Evolutionary conservation across 2,329 filamentous ascomycete genomes (phyloP), one percentile per base, ranked within the genome.

Genomic region (Orbilia brochopaga): DNA sequence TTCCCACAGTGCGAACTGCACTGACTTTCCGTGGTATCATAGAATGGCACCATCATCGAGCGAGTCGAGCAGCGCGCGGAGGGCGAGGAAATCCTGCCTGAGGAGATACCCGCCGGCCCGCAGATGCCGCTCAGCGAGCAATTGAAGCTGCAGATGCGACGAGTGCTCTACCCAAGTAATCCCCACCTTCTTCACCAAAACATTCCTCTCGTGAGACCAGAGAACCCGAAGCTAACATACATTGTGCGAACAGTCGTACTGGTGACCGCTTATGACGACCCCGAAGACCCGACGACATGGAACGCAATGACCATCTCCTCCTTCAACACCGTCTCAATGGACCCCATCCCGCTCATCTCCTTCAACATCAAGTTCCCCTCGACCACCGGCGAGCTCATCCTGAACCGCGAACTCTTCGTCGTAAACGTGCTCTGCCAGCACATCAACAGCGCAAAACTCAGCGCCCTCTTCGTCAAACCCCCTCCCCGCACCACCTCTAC

Each of bases 291-390:
- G 19, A 35, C 52, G 17, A 69, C 73, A 40, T 76, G 75, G 73
- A 69, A 73, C 19, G 76, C 73, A 5, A 77, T 77, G 69, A 77
- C 76, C 7, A 74, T 77, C 69, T 75, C 74, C 21, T 76, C 75
- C 2, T 75, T 77, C 69, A 76, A 76, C 32, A 76, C 74, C 21
- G 73, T 77, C 35, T 76, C 75, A 1, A 53, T 77, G 46, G 46
- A 62, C 21, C 76, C 76, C 6, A 55, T 73, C 11, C 75, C 76
- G 1, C 51, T 77, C 2, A 67, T 77, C 56, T 74, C 75, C 37
- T 76, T 77, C 65, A 77, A 76, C 65, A 73, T 76, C 56, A 75
- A 75, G 54, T 75, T 72, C 5, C 76, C 76, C 11, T 77, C 76
- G 8, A 69, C 69, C 11, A 64, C 60, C 1, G 66, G 66, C 27